Base-by-base conservation (phyloP, 208 protist genomes). In the Crithidia thermophila region DNA sequence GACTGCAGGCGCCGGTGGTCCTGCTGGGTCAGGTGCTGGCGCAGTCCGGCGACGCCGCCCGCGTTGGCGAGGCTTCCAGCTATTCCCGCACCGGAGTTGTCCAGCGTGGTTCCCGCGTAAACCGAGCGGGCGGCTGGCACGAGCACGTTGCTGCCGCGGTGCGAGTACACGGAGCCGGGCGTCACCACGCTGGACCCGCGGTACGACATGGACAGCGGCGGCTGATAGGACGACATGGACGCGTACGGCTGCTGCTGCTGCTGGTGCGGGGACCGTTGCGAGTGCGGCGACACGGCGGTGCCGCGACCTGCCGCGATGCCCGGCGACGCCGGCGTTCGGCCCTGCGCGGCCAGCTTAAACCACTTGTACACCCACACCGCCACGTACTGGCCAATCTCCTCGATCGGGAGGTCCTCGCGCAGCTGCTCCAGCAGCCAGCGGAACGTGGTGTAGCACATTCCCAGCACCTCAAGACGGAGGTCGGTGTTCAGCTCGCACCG, bases 371-470 rank as follows among this genome's bases (percentile, higher is more conserved):
- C 77, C 68, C 76, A 84, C 45, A 68, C 53, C 5, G 66, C 72
- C 2, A 85, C 76, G 56, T 74, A 82, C 21, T 82, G 72, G 47
- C 79, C 57, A 37, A 95, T 91, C 40, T 91, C 81, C 49, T 86
- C 85, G 25, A 80, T 43, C 4, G 79, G 70, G 33, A 91, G 71
- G 31, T 79, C 72, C 43, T 71, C 51, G 18, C 76, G 63, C 13
- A 92, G 74, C 52, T 75, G 77, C 30, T 78, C 75, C 49, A 89
- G 64, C 62, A 95, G 62, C 72, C 73, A 94, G 47, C 63, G 67
- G 16, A 82, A 81, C 11, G 70, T 58, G 10, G 82, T 55, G 65
- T 85, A 86, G 11, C 73, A 51, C 34, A 77, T 72, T 13, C 79
- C 82, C 40, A 85, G 34, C 56, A 70, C 40, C 67, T 94, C 84